Conservation (phyloP, 805 yeast genomes). For the Vanderwaltozyma polyspora region DNA sequence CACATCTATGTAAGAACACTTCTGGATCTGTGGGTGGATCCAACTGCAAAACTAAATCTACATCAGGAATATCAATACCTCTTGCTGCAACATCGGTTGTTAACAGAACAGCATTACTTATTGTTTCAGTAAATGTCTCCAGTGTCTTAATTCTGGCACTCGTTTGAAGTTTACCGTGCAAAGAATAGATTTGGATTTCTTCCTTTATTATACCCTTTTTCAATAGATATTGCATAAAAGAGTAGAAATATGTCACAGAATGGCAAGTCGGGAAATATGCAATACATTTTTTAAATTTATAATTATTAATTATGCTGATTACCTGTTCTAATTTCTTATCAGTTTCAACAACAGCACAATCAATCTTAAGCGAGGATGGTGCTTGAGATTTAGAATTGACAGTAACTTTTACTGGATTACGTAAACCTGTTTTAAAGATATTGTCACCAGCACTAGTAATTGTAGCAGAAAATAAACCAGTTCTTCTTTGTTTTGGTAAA, state of each 20-base stretch:
- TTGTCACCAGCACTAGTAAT: slow-evolving; percentile 69
- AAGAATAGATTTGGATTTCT: slow-evolving; percentile 45
- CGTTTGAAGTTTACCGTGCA: slow-evolving; percentile 87
- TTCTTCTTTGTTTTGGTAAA: slow-evolving; percentile 84
- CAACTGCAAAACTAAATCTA: slow-evolving; percentile 83
- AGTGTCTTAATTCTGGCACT: slow-evolving; percentile 68
- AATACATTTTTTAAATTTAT: slow-evolving; percentile 64
- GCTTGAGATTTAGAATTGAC: slow-evolving; percentile 49
- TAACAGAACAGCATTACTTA: slow-evolving; percentile 49
- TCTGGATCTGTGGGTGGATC: slow-evolving; percentile 94
- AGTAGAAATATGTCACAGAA: slow-evolving; percentile 67
- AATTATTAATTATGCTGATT: slow-evolving; percentile 40
- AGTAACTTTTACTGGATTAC: slow-evolving; percentile 81
- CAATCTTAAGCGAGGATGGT: slow-evolving; percentile 56
- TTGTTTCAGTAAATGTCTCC: slow-evolving; percentile 41
- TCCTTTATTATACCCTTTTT: slow-evolving; percentile 17
- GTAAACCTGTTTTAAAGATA: slow-evolving; percentile 78
- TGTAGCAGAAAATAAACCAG: slow-evolving; percentile 92
- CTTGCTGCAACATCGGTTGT: slow-evolving; percentile 99
- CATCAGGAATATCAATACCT: slow-evolving; percentile 91
- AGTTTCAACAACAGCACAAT: slow-evolving; percentile 50
- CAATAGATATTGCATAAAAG: slow-evolving; percentile 37
- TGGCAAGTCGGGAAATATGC: slow-evolving; percentile 90
- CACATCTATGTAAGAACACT: slow-evolving; percentile 85
- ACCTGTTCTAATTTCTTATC: slow-evolving; percentile 49